These are phyloP conservation scores for Penicillium sumatraense DNA, from an alignment of 2,329 filamentous ascomycete species.

Conservation along the genomic window DNA sequence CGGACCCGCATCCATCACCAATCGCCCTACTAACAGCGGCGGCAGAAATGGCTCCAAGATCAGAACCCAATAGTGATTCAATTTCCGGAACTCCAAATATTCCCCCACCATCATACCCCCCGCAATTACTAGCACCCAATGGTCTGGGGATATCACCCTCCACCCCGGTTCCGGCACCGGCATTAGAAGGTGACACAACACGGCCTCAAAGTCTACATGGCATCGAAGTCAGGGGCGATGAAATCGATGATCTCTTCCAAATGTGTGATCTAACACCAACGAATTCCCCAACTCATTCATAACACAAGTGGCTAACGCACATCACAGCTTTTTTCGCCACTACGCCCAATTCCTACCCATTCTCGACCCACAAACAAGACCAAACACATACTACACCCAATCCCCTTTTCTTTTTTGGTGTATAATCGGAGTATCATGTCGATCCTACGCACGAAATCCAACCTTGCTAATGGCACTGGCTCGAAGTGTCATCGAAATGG, in stretches of 20 bases:
- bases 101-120: conserved; percentile 23
- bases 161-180: conserved; percentile 14
- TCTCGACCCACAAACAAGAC: conserved; percentile 56
- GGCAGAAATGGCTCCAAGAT: conserved; percentile 35
- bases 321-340: conserved; percentile 41
- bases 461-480: conserved; percentile 42
- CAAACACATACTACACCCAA: conserved; percentile 76
- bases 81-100: conserved; percentile 7
- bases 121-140: conserved; percentile 26
- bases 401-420: conserved; percentile 86
- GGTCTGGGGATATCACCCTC: conserved; percentile 17
- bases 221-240: conserved; percentile 33
- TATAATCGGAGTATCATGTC: conserved; percentile 48
- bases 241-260: conserved; percentile 45
- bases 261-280: conserved; percentile 28
- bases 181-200: conserved; percentile 28
- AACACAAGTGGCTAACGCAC: not conserved
- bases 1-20: conserved; percentile 26
- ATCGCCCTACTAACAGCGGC: conserved; percentile 36
- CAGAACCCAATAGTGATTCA: conserved; percentile 9
- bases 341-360: conserved; percentile 46
- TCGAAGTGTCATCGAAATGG: conserved; percentile 41
- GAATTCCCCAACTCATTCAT: no score
- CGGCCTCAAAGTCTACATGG: conserved; percentile 36
- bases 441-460: conserved; percentile 44